These are phyloP conservation scores for Polyporus arcularius DNA, from an alignment of 768 basidiomycete genomes.

Conservation along the genomic window DNA sequence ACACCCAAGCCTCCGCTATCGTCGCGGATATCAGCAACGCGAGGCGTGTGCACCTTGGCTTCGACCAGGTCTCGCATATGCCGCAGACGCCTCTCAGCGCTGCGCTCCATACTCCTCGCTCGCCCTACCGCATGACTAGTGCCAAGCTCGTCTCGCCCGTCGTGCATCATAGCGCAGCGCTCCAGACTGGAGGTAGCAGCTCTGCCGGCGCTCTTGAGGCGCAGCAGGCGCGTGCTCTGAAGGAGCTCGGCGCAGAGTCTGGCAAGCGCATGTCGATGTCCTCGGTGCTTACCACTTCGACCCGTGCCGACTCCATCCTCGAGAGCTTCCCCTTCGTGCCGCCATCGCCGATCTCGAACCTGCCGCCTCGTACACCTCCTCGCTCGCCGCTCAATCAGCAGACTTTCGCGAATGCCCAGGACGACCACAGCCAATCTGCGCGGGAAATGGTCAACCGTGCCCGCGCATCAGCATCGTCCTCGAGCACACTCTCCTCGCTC, in stretches of 20 bases:
- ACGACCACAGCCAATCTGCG: constrained; percentile 7
- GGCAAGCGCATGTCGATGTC: constrained; percentile 56
- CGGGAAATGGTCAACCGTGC: constrained; percentile 15
- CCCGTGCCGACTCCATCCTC: constrained; percentile 79
- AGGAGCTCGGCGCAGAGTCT: constrained; percentile 46
- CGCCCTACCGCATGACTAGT: constrained; percentile 61
- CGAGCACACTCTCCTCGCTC: constrained; percentile 11
- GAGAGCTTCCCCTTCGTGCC: constrained; percentile 90
- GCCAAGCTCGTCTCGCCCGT: constrained; percentile 57
- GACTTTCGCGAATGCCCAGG: constrained; percentile 36
- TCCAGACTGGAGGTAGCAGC: constrained; percentile 20
- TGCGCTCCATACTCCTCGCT: constrained; percentile 37
- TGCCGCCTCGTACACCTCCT: constrained; percentile 73
- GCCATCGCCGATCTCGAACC: constrained; percentile 84
- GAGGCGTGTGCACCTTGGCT: constrained; percentile 66
- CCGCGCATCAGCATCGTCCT: constrained; percentile 14
- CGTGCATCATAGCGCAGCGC: constrained; percentile 29
- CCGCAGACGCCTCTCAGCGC: constrained; percentile 28
- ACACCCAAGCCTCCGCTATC: constrained; percentile 54
- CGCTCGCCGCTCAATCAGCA: constrained; percentile 72
- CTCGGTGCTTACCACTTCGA: constrained; percentile 67
- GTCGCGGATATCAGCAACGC: constrained; percentile 60
- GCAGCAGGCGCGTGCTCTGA: constrained; percentile 69
- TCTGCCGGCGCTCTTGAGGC: constrained; percentile 48
- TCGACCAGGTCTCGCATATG: constrained; percentile 34